Conservation (phyloP, 176 grass and related monocot genomes). For the Eragrostis curvula region DNA sequence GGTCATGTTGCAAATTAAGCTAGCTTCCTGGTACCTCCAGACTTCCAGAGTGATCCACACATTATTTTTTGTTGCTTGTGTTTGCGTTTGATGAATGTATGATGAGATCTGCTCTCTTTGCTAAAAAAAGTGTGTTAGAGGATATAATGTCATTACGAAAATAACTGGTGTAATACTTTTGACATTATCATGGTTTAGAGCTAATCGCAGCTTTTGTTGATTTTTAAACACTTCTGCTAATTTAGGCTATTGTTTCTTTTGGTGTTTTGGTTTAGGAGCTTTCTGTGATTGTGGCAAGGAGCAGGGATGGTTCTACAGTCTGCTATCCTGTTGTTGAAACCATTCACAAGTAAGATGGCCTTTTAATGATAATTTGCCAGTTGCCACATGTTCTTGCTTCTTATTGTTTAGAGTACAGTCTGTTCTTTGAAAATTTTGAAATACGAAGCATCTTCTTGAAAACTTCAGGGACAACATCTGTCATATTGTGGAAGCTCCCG, state of each 20-base stretch:
- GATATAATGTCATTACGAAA: background rate
- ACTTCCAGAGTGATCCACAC: background rate
- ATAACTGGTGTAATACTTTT: background rate
- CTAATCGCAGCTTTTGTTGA: background rate
- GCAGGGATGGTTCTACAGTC: slow-evolving; percentile 61
- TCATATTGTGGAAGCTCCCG: slow-evolving; percentile 91
- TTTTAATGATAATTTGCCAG: slow-evolving; percentile 1
- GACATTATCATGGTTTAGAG: slow-evolving; percentile 1
- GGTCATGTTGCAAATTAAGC: background rate
- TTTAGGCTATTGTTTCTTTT: background rate
- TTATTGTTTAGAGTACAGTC: background rate
- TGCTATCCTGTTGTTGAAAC: slow-evolving; percentile 99
- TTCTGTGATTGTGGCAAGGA: slow-evolving; percentile 90
- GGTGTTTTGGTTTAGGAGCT: slow-evolving; percentile 63
- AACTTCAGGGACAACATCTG: slow-evolving; percentile 85
- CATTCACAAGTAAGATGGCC: slow-evolving; percentile 81
- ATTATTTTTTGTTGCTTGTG: background rate
- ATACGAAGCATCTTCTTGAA: slow-evolving; percentile 35
- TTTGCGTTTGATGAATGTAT: background rate
- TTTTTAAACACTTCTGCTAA: background rate
- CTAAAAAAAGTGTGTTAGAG: background rate
- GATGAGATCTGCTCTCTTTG: background rate
- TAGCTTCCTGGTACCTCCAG: background rate
- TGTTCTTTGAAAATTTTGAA: background rate
- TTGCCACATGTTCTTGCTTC: background rate